Evolutionary conservation across 768 basidiomycete genomes (phyloP).

Genomic region (Rhodotorula toruloides): DNA sequence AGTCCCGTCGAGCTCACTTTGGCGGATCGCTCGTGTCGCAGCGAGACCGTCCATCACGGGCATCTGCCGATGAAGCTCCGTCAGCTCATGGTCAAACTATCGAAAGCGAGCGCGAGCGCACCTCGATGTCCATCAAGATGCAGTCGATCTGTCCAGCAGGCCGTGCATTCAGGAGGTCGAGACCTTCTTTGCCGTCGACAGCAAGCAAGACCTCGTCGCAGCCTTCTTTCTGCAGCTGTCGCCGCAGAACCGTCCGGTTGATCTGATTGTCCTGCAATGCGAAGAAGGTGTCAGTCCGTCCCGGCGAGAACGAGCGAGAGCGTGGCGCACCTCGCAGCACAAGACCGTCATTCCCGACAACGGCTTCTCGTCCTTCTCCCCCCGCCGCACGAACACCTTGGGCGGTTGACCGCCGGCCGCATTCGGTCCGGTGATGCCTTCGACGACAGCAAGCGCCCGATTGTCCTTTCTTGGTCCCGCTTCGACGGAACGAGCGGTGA

Average conservation of each 20-base stretch:
- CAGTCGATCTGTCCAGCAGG: constrained; percentile 20
- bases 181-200: constrained; percentile 24
- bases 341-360: constrained; percentile 8
- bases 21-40: constrained; percentile 33
- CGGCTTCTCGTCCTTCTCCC: background rate
- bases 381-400: constrained; percentile 6
- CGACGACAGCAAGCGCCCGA: constrained; percentile 16
- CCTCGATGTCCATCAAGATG: constrained; percentile 38
- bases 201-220: constrained; percentile 19
- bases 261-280: constrained; percentile 28
- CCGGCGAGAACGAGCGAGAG: fast-evolving
- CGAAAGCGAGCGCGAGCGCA: background rate
- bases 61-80: constrained; percentile 17
- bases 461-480: background rate
- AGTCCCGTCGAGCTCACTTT: constrained; percentile 16
- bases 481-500: constrained; percentile 31
- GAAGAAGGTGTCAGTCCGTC: background rate
- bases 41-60: constrained; percentile 38
- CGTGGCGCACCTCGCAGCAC: constrained; percentile 24
- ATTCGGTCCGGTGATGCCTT: constrained; percentile 29
- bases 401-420: constrained; percentile 14
- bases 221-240: constrained; percentile 27
- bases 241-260: constrained; percentile 26
- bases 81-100: background rate
- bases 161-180: constrained; percentile 3